Conservation (phyloP, 2,329 filamentous ascomycete genomes). For the Alternaria sp. region DNA sequence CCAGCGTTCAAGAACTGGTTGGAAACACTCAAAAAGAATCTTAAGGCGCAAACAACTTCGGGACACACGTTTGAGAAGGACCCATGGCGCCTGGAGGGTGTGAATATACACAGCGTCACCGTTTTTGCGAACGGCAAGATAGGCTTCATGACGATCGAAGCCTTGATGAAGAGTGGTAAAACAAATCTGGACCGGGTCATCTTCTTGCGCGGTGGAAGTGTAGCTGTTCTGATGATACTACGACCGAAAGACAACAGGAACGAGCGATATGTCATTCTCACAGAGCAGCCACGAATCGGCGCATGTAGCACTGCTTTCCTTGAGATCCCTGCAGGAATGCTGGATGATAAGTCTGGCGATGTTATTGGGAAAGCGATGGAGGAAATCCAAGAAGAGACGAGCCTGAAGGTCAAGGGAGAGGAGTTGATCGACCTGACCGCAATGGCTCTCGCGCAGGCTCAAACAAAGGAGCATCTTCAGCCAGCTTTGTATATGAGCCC, state of each 20-base stretch:
- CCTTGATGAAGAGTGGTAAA: not conserved
- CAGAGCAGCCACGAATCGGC: conserved; percentile 64
- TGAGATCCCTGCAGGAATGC: conserved; percentile 67
- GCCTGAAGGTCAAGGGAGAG: conserved; percentile 55
- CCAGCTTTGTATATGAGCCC: not conserved
- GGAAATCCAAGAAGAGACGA: conserved; percentile 65
- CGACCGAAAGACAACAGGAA: conserved; percentile 29
- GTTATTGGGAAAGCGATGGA: conserved; percentile 63
- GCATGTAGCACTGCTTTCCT: conserved; percentile 61
- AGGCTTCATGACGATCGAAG: not conserved
- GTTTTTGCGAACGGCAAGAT: conserved; percentile 49
- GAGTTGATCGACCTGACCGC: conserved; percentile 63
- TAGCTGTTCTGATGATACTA: conserved; percentile 59
- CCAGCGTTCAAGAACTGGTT: not conserved
- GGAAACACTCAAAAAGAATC: not conserved
- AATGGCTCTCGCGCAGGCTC: conserved; percentile 48
- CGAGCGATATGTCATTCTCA: no score
- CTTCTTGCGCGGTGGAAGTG: conserved; percentile 64
- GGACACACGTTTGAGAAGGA: not conserved
- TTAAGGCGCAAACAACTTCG: not conserved
- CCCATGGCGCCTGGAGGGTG: not conserved
- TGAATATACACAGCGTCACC: not conserved
- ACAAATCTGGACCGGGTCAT: conserved; percentile 55
- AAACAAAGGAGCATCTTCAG: not conserved
- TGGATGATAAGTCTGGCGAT: conserved; percentile 58